Conservation (phyloP, 2,329 filamentous ascomycete species). For the Trichoderma arundinaceum region DNA sequence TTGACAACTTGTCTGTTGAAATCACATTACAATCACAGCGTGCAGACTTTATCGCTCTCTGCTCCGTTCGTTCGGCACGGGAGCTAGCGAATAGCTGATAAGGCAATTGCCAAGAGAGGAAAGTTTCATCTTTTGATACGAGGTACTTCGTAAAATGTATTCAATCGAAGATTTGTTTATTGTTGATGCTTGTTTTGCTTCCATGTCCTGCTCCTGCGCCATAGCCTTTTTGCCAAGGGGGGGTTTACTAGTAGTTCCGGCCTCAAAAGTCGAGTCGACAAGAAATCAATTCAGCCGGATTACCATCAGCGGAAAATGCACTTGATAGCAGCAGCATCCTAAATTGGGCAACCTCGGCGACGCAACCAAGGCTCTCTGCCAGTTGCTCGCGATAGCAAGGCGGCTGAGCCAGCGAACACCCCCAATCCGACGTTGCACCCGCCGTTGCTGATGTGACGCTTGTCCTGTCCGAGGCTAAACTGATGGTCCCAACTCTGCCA, state of each 20-base stretch:
- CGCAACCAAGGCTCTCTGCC: not conserved
- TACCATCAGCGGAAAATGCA: no score
- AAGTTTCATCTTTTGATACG: constrained; percentile 1
- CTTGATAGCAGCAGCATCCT: not conserved
- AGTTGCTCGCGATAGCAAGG: not conserved
- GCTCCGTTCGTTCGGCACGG: not conserved
- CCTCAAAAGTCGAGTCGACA: no score
- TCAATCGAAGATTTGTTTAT: not conserved
- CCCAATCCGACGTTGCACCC: constrained; percentile 12
- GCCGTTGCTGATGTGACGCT: constrained; percentile 27
- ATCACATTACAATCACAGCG: no score
- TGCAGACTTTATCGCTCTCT: no score
- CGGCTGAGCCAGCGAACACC: constrained; percentile 13
- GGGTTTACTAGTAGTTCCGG: no score
- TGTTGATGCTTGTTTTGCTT: no score
- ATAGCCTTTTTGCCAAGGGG: no score
- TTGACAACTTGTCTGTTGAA: not conserved
- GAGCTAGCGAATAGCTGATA: not conserved
- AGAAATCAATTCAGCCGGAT: no score
- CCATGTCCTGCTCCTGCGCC: no score
- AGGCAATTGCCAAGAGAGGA: constrained; percentile 3
- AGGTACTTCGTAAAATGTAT: constrained; percentile 20
- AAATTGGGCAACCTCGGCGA: not conserved
- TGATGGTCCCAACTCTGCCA: not conserved
- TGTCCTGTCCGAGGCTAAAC: constrained; percentile 11